Evolutionary conservation across 352 stramenopile species (phyloP).

Genomic region (Pythium grandisporangium): DNA sequence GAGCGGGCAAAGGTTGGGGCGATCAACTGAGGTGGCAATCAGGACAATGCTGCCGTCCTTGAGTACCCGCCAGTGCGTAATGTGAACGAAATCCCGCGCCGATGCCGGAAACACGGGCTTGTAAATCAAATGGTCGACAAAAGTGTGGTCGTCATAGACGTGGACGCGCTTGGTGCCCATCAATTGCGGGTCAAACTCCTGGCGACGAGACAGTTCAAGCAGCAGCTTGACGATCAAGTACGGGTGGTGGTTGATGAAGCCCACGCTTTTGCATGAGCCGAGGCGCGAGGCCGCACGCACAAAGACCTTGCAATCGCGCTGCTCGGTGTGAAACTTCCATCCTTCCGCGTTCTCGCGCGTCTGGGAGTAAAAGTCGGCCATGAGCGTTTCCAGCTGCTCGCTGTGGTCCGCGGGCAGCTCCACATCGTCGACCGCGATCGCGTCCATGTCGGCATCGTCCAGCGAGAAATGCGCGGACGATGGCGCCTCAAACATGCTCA

Average conservation of each 20-base stretch:
- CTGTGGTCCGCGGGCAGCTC: constrained; percentile 24
- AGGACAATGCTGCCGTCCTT: constrained; percentile 42
- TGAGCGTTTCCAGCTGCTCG: constrained; percentile 34
- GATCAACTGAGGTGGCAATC: constrained; percentile 31
- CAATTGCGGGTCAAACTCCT: constrained; percentile 48
- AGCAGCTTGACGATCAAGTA: constrained; percentile 46
- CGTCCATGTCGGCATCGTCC: constrained; percentile 17
- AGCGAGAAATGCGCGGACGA: constrained; percentile 18
- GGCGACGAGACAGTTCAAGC: constrained; percentile 33
- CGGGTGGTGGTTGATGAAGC: constrained; percentile 41
- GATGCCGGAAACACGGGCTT: constrained; percentile 54
- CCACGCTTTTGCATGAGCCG: constrained; percentile 44
- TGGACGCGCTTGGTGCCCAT: constrained; percentile 32
- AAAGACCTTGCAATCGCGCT: constrained; percentile 50
- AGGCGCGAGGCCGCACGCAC: constrained; percentile 28
- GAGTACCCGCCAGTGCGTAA: constrained; percentile 70
- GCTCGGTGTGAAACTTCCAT: constrained; percentile 52
- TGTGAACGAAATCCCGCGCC: constrained; percentile 47
- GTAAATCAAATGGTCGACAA: constrained; percentile 61
- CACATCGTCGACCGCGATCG: constrained; percentile 20
- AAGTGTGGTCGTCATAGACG: constrained; percentile 64
- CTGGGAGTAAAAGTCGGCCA: constrained; percentile 53
- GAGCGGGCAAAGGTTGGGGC: constrained; percentile 23
- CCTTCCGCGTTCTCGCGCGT: constrained; percentile 32
- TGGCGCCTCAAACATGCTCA: constrained; percentile 14